These are phyloP conservation scores for Microthyrium microscopicum DNA, from an alignment of 2,329 filamentous ascomycete genomes.

Conservation along the genomic window DNA sequence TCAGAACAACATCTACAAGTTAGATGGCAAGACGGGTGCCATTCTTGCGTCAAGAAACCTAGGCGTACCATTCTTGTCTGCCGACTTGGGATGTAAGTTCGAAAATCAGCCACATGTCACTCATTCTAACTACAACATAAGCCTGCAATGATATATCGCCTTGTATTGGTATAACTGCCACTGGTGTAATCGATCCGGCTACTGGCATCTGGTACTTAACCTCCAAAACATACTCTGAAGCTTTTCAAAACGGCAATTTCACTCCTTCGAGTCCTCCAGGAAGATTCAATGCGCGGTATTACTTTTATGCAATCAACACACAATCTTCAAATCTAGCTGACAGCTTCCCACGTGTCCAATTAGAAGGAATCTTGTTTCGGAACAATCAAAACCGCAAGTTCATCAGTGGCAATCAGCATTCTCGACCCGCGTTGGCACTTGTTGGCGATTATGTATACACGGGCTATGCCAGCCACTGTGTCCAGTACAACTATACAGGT, in stretches of 20 bases:
- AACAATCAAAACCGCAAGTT: slow-evolving; percentile 31
- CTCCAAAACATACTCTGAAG: slow-evolving; percentile 31
- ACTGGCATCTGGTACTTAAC: slow-evolving; percentile 33
- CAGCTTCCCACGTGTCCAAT: slow-evolving; percentile 22
- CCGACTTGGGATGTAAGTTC: slow-evolving; percentile 24
- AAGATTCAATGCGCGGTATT: slow-evolving; percentile 26
- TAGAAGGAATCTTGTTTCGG: slow-evolving; percentile 27
- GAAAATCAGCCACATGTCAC: background rate
- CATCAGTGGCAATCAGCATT: slow-evolving; percentile 31
- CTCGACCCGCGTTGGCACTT: slow-evolving; percentile 30
- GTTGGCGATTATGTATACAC: slow-evolving; percentile 32
- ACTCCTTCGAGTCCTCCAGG: slow-evolving; percentile 11
- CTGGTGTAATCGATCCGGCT: slow-evolving; percentile 33
- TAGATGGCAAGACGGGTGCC: slow-evolving; percentile 37
- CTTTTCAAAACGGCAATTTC: slow-evolving; percentile 16
- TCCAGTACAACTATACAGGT: slow-evolving; percentile 34
- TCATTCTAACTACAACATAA: slow-evolving; percentile 6
- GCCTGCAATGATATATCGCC: slow-evolving; percentile 31
- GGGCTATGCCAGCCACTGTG: slow-evolving; percentile 34
- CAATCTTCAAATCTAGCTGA: slow-evolving; percentile 24
- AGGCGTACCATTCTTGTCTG: slow-evolving; percentile 30
- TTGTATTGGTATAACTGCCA: slow-evolving; percentile 30
- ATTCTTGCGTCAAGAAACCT: slow-evolving; percentile 33
- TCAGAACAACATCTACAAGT: slow-evolving; percentile 41
- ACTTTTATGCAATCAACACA: slow-evolving; percentile 29